phyloP scores from a whole-genome alignment of 2,329 filamentous ascomycete genomes.

The Ascochyta koolunga region DNA sequence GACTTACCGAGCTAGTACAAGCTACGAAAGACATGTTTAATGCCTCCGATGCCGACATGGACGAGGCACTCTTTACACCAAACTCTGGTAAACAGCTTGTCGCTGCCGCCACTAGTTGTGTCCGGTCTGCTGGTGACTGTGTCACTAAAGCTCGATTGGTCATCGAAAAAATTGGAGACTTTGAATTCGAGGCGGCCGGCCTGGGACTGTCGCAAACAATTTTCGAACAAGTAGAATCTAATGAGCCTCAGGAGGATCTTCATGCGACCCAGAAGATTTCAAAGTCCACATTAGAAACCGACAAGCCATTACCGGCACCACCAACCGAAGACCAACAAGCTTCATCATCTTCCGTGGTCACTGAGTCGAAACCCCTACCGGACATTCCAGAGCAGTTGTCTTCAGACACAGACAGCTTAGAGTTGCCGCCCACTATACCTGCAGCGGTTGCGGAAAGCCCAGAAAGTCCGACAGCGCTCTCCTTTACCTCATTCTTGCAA shows the following conservation, averaged over 20 bases:
- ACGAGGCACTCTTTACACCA: constrained; percentile 79
- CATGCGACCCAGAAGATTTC: constrained; percentile 15
- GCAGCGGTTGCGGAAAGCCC: constrained; percentile 27
- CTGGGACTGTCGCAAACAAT: constrained; percentile 50
- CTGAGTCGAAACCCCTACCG: constrained; percentile 72
- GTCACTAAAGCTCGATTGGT: constrained; percentile 84
- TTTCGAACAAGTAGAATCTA: constrained; percentile 32
- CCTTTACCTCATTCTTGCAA: constrained; percentile 55
- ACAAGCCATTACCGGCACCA: constrained; percentile 48
- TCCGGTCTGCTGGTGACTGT: constrained; percentile 89
- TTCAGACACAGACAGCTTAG: constrained; percentile 32
- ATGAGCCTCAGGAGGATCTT: constrained; percentile 17
- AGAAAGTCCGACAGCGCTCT: constrained; percentile 41
- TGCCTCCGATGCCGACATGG: constrained; percentile 69
- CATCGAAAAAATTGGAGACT: constrained; percentile 88
- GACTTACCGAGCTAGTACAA: constrained; percentile 78
- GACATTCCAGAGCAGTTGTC: constrained; percentile 61
- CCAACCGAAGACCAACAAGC: constrained; percentile 46
- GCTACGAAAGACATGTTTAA: constrained; percentile 81
- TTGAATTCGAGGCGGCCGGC: constrained; percentile 68
- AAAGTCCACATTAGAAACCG: constrained; percentile 34
- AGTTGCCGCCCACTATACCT: constrained; percentile 29
- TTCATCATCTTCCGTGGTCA: constrained; percentile 51
- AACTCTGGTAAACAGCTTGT: constrained; percentile 78
- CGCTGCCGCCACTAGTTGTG: constrained; percentile 81